Evolutionary conservation across 179 eudicot genomes (phyloP), one percentile per base, ranked within the genome.

Genomic region (Beta corolliflora): DNA sequence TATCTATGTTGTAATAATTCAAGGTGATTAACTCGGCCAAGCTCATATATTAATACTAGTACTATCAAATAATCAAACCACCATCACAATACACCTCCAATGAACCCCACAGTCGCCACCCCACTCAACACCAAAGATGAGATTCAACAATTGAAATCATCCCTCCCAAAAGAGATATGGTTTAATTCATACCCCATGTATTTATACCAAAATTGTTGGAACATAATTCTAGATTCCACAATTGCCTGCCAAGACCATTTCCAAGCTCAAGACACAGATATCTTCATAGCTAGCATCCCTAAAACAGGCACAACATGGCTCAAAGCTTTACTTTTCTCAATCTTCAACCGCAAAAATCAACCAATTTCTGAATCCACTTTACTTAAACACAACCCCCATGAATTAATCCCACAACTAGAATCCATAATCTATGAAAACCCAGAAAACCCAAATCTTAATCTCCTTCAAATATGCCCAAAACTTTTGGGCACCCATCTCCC

Each of bases 241-340:
- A 65, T 81, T 2, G 77, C 89, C 3, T 73, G 78, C 67, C 90
- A 88, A 73, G 81, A 73, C 12, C 89, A 88, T 53, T 89, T 82
- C 25, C 77, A 69, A 85, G 86, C 90, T 31, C 67, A 86, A 52
- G 84, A 88, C 48, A 66, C 60, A 41, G 87, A 91, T 53, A 64
- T 89, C 46, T 73, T 91, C 23, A 61, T 89, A 12, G 81, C 86
- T 13, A 88, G 87, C 76, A 48, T 83, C 31, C 93, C 89, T 0
- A 89, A 89, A 89, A 83, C 91, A 14, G 89, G 93, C 63, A 91
- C 90, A 5, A 89, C 89, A 9, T 89, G 92, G 92, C 77, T 91
- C 16, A 91, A 91, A 77, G 86, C 93, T 21, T 85, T 90, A 9
- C 25, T 84, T 7, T 90, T 76, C 21, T 78, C 92, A 19, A 53